phyloP scores from a whole-genome alignment of 805 yeast genomes.

The Pichia exigua region DNA sequence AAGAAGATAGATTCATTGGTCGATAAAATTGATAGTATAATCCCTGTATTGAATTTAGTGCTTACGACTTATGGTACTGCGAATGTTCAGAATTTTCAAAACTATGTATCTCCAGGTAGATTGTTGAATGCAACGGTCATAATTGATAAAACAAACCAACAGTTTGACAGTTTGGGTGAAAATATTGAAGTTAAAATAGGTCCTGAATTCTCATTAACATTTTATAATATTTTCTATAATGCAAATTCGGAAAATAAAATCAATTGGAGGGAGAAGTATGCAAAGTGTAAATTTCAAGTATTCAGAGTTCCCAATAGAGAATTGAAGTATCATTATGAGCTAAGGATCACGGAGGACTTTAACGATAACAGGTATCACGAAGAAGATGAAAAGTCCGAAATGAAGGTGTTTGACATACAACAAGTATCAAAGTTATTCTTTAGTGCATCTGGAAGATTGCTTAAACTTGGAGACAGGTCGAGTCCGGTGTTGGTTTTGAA shows the following conservation, averaged over 20 bases:
- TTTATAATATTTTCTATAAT: constrained; percentile 58
- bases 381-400: constrained; percentile 35
- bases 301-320: constrained; percentile 19
- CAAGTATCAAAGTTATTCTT: constrained; percentile 49
- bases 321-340: constrained; percentile 33
- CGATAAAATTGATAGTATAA: constrained; percentile 52
- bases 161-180: constrained; percentile 7
- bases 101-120: constrained; percentile 53
- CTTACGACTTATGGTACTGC: constrained; percentile 63
- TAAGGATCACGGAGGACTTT: constrained; percentile 48
- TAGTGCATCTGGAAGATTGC: constrained; percentile 59
- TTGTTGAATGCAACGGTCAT: constrained; percentile 53
- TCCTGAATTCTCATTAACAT: constrained; percentile 47
- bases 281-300: constrained; percentile 43
- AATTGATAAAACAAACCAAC: constrained; percentile 33
- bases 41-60: constrained; percentile 61
- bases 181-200: constrained; percentile 38
- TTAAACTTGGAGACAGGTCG: constrained; percentile 52
- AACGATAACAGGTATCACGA: constrained; percentile 72
- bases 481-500: constrained; percentile 65
- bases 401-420: constrained; percentile 30
- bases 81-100: constrained; percentile 38
- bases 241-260: constrained; percentile 31
- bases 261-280: constrained; percentile 68
- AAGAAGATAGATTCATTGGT: constrained; percentile 40